Evolutionary conservation across 2,329 filamentous ascomycete genomes (phyloP).

Genomic region (Tothia fuscella): DNA sequence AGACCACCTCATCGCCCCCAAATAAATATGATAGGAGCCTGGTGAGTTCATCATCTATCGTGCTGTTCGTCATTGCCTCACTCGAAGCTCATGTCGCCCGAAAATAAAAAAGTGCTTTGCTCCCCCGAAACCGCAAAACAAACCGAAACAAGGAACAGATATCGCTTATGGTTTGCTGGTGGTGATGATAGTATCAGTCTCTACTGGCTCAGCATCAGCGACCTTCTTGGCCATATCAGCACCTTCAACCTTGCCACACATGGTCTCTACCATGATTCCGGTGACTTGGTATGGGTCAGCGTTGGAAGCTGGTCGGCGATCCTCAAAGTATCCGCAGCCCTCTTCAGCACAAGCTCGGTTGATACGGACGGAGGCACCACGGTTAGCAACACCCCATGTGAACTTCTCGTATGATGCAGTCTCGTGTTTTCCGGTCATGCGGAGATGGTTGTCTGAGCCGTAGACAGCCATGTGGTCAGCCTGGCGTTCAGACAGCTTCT

Average conservation of each 20-base stretch:
- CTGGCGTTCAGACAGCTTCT: constrained; percentile 39
- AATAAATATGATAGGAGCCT: too few species aligned
- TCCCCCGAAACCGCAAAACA: too few species aligned
- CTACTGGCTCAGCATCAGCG: constrained; percentile 21
- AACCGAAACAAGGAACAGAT: too few species aligned
- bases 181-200: constrained; percentile 24
- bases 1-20: too few species aligned
- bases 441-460: constrained; percentile 88
- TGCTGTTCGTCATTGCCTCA: too few species aligned
- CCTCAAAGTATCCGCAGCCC: constrained; percentile 89
- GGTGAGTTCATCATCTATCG: too few species aligned
- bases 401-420: constrained; percentile 90
- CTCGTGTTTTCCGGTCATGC: constrained; percentile 88
- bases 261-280: constrained; percentile 66
- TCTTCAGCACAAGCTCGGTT: constrained; percentile 74
- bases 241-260: constrained; percentile 39
- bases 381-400: constrained; percentile 89
- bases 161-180: constrained; percentile 22
- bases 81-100: too few species aligned
- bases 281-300: constrained; percentile 78
- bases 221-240: constrained; percentile 32
- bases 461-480: constrained; percentile 68
- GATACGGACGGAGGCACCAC: constrained; percentile 87
- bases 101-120: too few species aligned
- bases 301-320: constrained; percentile 58